Evolutionary conservation across 208 protist genomes (phyloP), one percentile per base, ranked within the genome.

Genomic region (Trypanosoma conorhini): DNA sequence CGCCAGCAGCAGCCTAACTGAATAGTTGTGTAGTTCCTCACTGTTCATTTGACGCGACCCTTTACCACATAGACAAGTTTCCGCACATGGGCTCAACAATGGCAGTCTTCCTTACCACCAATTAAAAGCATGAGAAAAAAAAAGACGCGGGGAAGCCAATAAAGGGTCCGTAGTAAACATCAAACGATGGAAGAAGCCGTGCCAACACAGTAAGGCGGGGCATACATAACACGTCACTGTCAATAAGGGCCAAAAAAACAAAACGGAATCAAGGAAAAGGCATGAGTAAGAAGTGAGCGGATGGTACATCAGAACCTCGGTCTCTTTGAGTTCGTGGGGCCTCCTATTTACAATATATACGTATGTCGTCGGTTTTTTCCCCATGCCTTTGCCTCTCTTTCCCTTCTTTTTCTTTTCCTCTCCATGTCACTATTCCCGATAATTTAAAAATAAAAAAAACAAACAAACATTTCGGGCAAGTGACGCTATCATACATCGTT

Each of bases 1-100:
- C 28, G 72, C 72, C 8, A 79, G 52, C 40, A 79, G 62, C 19
- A 79, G 30, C 22, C 59, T 64, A 54, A 63, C 46, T 33, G 67
- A 63, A 52, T 70, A 74, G 42, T 42, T 65, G 22, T 21, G 24
- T 30, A 15, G 2, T 61, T 19, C 31, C 22, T 8, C 28, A 56
- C 1, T 24, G 5, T 19, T 33, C n/a, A 48, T 51, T 26, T 30
- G 9, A 46, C 57, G 48, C 13, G 28, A 40, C 10, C 33, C 30
- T 26, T 62, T 4, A 5, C 26, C 3, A 9, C 57, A 38, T 22
- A 46, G 19, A 31, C 35, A 40, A 4, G 44, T 30, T 40, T 19
- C 15, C 13, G 19, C 28, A 55, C 10, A 54, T 55, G 26, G 28
- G 5, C 8, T 19, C 5, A 46, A 13, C 42, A 13, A 46, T 21